Evolutionary conservation across 2,329 filamentous ascomycete species (phyloP).

Genomic region (Myriangium duriaei): DNA sequence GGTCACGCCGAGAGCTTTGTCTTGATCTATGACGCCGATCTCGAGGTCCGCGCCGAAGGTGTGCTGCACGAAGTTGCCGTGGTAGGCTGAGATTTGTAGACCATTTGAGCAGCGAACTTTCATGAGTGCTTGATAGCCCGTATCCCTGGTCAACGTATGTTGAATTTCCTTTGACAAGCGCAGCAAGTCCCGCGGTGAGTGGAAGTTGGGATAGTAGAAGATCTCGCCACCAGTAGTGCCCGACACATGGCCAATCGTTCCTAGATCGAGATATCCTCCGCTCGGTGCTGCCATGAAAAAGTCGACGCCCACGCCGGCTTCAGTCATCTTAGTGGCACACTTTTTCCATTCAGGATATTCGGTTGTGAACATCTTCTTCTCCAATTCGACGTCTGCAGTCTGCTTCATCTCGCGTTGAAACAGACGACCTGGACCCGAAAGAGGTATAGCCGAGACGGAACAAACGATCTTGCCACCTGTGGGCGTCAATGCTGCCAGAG

Average conservation of each 20-base stretch:
- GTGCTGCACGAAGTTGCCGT: conserved; percentile 93
- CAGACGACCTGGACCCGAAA: conserved; percentile 77
- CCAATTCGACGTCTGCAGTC: conserved; percentile 76
- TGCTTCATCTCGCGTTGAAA: conserved; percentile 82
- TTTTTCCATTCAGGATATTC: conserved; percentile 85
- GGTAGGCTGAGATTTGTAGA: conserved; percentile 83
- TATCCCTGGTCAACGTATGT: conserved; percentile 77
- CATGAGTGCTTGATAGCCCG: conserved; percentile 91
- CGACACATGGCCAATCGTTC: conserved; percentile 57
- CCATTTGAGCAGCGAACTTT: conserved; percentile 98
- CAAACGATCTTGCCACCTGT: conserved; percentile 91
- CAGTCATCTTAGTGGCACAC: conserved; percentile 73
- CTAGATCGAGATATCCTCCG: conserved; percentile 84
- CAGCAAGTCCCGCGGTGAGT: conserved; percentile 69
- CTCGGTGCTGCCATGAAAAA: conserved; percentile 89
- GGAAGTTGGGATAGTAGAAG: conserved; percentile 95
- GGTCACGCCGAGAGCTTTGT: conserved; percentile 82
- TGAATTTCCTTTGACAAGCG: conserved; percentile 77
- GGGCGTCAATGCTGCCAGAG: conserved; percentile 65
- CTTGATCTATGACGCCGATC: conserved; percentile 80
- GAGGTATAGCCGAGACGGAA: conserved; percentile 75
- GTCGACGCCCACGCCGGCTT: conserved; percentile 75
- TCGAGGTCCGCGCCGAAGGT: conserved; percentile 91
- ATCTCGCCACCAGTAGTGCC: conserved; percentile 86
- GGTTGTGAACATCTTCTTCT: conserved; percentile 82